Evolutionary conservation across 108 stramenopile genomes (phyloP).

Genomic region (Nitzschia palea): DNA sequence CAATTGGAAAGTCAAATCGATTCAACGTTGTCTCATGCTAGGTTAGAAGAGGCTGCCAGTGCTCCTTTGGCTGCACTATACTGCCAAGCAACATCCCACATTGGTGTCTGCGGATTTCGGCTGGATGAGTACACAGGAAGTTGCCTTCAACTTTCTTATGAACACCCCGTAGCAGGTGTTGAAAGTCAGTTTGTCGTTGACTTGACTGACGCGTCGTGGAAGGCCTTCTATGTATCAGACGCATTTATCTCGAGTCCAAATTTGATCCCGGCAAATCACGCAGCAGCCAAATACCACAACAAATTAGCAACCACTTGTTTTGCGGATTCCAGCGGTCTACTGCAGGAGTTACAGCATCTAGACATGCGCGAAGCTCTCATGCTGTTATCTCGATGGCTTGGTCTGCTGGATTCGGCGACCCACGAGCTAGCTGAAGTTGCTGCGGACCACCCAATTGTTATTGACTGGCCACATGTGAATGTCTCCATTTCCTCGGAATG

Average conservation of each 20-base stretch:
- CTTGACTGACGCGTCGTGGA: background rate
- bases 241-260: background rate
- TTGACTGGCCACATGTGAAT: background rate
- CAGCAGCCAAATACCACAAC: slow-evolving; percentile 8
- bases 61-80: slow-evolving; percentile 15
- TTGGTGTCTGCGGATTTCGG: slow-evolving; percentile 18
- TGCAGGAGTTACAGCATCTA: background rate
- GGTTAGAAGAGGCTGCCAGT: slow-evolving; percentile 3
- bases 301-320: background rate
- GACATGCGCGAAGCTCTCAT: slow-evolving; percentile 4
- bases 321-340: background rate
- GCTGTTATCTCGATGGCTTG: slow-evolving; percentile 7
- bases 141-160: slow-evolving; percentile 1
- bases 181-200: slow-evolving; percentile 4
- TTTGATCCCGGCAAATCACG: background rate
- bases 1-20: background rate
- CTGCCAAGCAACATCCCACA: slow-evolving; percentile 23
- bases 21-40: background rate
- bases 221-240: background rate
- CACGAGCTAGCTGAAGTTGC: background rate
- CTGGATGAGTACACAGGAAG: slow-evolving; percentile 19
- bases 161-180: slow-evolving; percentile 3
- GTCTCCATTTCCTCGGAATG: background rate
- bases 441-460: background rate
- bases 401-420: background rate